phyloP scores from a whole-genome alignment of 83 land plant genomes.

The Picea abies region DNA sequence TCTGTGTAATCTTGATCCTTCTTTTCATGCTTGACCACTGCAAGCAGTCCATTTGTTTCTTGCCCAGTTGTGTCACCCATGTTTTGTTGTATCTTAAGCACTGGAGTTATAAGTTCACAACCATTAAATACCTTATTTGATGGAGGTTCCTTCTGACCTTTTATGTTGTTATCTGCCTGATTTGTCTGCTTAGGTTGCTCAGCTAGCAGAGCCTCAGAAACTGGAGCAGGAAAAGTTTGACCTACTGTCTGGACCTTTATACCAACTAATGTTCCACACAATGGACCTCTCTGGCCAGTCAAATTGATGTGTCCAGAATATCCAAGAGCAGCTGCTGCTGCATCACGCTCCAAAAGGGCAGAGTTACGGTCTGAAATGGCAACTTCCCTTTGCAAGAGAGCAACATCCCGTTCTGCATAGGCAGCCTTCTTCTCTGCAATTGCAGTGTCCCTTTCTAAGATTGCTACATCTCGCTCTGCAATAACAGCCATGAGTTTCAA shows the following conservation, averaged over 20 bases:
- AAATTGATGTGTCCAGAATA: conserved; percentile 5
- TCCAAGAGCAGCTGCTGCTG: conserved; percentile 20
- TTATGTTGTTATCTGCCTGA: not conserved
- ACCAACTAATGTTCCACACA: not conserved
- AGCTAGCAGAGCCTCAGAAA: not conserved
- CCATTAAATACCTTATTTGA: not conserved
- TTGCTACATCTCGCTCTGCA: conserved; percentile 34
- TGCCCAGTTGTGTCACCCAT: not conserved
- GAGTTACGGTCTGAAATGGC: conserved; percentile 23
- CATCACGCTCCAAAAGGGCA: conserved; percentile 27
- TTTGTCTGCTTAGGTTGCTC: not conserved
- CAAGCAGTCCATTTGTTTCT: not conserved
- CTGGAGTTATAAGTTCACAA: not conserved
- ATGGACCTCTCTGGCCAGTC: not conserved
- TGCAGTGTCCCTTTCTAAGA: conserved; percentile 20
- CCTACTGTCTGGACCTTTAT: not conserved
- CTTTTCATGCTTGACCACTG: conserved; percentile 1
- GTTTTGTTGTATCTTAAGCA: not conserved
- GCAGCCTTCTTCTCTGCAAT: conserved; percentile 33
- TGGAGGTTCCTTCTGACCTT: not conserved
- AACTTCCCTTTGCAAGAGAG: conserved; percentile 28
- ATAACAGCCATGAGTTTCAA: conserved; percentile 20
- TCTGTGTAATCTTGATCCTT: not conserved
- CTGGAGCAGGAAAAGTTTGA: not conserved
- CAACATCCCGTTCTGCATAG: conserved; percentile 25